Percentiles rank a stretch among this genome's conserved stretches.
phyloP scores from a whole-genome alignment of 208 protist species.

The Blastocrithidia nonstop region DNA sequence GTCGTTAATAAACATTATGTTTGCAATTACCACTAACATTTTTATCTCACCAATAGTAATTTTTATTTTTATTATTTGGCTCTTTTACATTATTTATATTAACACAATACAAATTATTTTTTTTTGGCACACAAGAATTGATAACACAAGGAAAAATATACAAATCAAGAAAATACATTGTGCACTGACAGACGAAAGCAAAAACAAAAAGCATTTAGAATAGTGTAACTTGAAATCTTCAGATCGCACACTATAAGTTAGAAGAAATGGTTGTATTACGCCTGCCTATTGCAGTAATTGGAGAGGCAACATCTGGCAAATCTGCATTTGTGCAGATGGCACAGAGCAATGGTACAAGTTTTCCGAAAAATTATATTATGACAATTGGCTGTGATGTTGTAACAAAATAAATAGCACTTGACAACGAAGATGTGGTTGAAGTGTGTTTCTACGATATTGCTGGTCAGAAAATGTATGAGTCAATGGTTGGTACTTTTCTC shows the following conservation, averaged over 20 bases:
- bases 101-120: background rate
- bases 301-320: slow-evolving; percentile 82
- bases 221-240: too few relatives aligned
- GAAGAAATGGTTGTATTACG: slow-evolving; percentile 70
- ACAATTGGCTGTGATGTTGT: slow-evolving; percentile 85
- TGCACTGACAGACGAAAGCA: background rate
- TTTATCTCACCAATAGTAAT: too few relatives aligned
- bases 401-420: slow-evolving; percentile 68
- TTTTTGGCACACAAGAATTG: background rate
- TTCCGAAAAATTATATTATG: slow-evolving; percentile 88
- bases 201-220: slow-evolving; percentile 3
- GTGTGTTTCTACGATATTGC: slow-evolving; percentile 76
- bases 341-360: slow-evolving; percentile 72
- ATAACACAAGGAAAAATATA: slow-evolving; percentile 1
- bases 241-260: background rate
- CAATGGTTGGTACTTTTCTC: slow-evolving; percentile 55
- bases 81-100: too few relatives aligned
- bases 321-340: slow-evolving; percentile 84
- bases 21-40: too few relatives aligned
- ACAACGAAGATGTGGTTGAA: slow-evolving; percentile 75
- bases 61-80: too few relatives aligned
- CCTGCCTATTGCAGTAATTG: slow-evolving; percentile 72
- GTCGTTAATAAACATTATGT: too few relatives aligned
- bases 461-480: slow-evolving; percentile 75
- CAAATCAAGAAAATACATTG: slow-evolving; percentile 2